Conservation (phyloP, 306 rosid species). For the Elaeagnus macrophylla region DNA sequence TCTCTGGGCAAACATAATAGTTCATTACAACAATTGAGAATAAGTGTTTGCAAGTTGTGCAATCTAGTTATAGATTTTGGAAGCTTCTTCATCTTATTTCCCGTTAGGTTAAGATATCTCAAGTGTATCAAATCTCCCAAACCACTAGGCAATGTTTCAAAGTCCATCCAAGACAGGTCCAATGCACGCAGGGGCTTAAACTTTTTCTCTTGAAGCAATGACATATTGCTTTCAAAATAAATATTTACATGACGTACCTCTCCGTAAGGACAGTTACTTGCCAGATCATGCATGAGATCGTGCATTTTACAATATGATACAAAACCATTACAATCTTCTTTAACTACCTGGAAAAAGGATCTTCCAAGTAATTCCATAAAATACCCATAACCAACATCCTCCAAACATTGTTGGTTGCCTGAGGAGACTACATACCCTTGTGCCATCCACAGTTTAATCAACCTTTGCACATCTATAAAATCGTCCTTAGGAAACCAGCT, state of each 20-base stretch:
- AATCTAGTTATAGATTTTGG: neutral
- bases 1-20: neutral
- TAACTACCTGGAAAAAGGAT: neutral
- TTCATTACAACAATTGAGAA: neutral
- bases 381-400: neutral
- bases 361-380: neutral
- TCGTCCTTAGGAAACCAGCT: slow-evolving; percentile 4
- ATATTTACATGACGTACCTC: too few species aligned
- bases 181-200: neutral
- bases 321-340: neutral
- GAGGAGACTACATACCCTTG: neutral
- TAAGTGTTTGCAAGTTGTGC: neutral
- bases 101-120: neutral
- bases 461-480: neutral
- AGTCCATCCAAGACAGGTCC: neutral
- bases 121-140: neutral
- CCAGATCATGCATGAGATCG: neutral
- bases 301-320: neutral
- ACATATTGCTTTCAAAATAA: too few species aligned
- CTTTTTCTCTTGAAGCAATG: too few species aligned
- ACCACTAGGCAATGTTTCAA: neutral
- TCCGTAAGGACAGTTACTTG: neutral
- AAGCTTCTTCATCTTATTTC: neutral
- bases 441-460: neutral
- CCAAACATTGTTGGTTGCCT: neutral